A percentile compares a stretch with the other conserved stretches of the same genome.
These are phyloP conservation scores for Termitomyces sp. DNA, from an alignment of 768 basidiomycete genomes.

Conservation along the genomic window DNA sequence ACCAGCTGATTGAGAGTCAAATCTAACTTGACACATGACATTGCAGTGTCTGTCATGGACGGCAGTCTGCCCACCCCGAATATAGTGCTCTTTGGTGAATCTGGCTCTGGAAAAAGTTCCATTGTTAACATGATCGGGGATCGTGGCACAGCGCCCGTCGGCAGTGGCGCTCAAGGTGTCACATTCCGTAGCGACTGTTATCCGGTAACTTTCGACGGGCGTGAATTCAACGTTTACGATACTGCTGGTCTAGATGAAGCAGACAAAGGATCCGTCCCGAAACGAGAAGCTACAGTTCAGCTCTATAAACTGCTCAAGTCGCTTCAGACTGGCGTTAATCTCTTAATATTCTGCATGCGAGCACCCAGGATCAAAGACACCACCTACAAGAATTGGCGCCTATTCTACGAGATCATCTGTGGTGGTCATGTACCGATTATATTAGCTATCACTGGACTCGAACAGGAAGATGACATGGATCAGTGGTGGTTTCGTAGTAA, in stretches of 20 bases:
- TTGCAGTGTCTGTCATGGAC: background rate
- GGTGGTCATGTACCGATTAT: constrained; percentile 30
- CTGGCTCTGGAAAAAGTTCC: constrained; percentile 34
- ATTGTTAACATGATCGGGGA: constrained; percentile 34
- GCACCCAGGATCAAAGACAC: background rate
- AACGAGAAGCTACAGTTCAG: constrained; percentile 15
- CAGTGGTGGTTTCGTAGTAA: constrained; percentile 30
- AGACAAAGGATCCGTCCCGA: constrained; percentile 14
- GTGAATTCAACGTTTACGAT: constrained; percentile 25
- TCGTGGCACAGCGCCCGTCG: constrained; percentile 20
- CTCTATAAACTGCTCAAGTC: constrained; percentile 25
- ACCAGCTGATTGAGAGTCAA: background rate
- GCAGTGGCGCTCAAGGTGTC: constrained; percentile 25
- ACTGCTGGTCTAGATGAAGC: constrained; percentile 35
- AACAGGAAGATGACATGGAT: constrained; percentile 19
- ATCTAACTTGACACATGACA: background rate
- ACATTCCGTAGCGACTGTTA: constrained; percentile 27
- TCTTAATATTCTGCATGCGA: background rate
- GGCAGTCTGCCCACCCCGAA: constrained; percentile 10
- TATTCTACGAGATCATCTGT: constrained; percentile 32
- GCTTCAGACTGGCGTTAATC: constrained; percentile 8
- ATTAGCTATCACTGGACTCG: constrained; percentile 32
- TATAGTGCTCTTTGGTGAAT: constrained; percentile 36
- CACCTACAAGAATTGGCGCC: constrained; percentile 27
- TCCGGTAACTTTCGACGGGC: constrained; percentile 15